A percentile compares a stretch with the other conserved stretches of the same genome.
Evolutionary conservation across 2,329 filamentous ascomycete species (phyloP).

Genomic region (Pseudogymnoascus sp.): DNA sequence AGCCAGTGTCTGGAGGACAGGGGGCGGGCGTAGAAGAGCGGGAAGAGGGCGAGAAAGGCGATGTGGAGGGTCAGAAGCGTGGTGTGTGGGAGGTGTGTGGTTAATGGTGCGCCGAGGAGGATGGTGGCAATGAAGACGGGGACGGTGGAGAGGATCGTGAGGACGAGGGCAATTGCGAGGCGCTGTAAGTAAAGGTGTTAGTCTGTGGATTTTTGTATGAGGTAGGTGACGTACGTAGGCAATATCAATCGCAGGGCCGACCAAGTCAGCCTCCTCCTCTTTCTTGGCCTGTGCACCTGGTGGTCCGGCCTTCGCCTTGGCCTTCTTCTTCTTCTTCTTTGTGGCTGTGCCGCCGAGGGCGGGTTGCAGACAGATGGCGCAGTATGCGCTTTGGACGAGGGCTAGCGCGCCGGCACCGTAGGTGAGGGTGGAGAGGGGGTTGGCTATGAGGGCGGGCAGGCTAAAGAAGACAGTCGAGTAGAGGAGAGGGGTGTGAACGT

Average conservation of each 20-base stretch:
- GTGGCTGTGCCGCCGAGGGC: slow-evolving; percentile 39
- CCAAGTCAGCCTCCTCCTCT: not conserved
- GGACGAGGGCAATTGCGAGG: slow-evolving; percentile 59
- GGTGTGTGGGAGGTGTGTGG: slow-evolving; percentile 72
- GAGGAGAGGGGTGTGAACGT: slow-evolving; percentile 61
- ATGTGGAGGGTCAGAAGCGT: slow-evolving; percentile 75
- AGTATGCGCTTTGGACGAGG: slow-evolving; percentile 56
- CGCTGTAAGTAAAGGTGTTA: slow-evolving; percentile 41
- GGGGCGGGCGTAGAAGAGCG: slow-evolving; percentile 79
- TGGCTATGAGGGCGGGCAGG: slow-evolving; percentile 59
- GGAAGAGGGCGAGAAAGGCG: slow-evolving; percentile 67
- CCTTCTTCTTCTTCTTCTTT: slow-evolving; percentile 44
- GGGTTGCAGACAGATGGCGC: slow-evolving; percentile 55
- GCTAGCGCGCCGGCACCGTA: slow-evolving; percentile 55
- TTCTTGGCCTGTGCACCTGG: not conserved
- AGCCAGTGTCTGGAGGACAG: slow-evolving; percentile 67
- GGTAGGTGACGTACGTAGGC: not conserved
- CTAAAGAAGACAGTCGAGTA: slow-evolving; percentile 54
- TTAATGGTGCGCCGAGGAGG: slow-evolving; percentile 85
- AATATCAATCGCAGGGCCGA: not conserved
- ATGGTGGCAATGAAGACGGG: slow-evolving; percentile 52
- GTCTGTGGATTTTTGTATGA: not conserved
- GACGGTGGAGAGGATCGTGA: slow-evolving; percentile 42
- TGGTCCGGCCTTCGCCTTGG: slow-evolving; percentile 13
- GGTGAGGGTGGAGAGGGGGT: slow-evolving; percentile 59